Evolutionary conservation across 1,284 basidiomycete genomes (phyloP), one percentile per base, ranked within the genome.

Genomic region (Ceratobasidium sp.): DNA sequence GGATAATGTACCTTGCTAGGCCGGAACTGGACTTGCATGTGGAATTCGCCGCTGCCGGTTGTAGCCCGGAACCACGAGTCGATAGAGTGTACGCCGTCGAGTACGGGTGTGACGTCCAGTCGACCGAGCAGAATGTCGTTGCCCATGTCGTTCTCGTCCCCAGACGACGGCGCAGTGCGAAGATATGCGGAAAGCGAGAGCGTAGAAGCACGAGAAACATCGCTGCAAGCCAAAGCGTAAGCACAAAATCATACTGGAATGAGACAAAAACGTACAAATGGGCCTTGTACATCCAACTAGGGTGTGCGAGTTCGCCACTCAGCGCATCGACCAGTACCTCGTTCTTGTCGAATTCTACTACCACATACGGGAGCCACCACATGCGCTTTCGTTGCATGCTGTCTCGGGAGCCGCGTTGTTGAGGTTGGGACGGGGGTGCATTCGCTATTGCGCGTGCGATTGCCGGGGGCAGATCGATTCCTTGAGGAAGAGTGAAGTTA

Each of bases 261-360:
- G 1, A 15, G 2, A 49, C 20, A 9, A 73, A 12, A 33, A 89
- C 93, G 83, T 84, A 96, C 95, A 99, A 99, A 81, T 97, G 92
- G n/a, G 97, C 96, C 73, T 93, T 92, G 85, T 97, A 98, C 88
- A 97, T 97, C 97, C 97, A 99, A 68, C 95, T 91, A 0, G 97
- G 97, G 26, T 84, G 84, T 51, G 84, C 81, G 46, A 91, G 83
- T 84, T 98, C 96, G 49, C 97, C 97, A 6, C 95, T 97, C 81
- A 98, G 90, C 7, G 97, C 96, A 87, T 99, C 97, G 81, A 99
- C 94, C 81, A 99, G 88, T 81, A 99, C 93, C 86, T 99, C 97
- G 87, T 99, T 99, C 91, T 99, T 99, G 89, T 99, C 97, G 87
- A 99, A 99, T 86, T 98, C 97, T 81, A 98, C 91, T 55, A 98